Evolutionary conservation across 768 basidiomycete species (phyloP).

Genomic region (Leccinum rimulosum): DNA sequence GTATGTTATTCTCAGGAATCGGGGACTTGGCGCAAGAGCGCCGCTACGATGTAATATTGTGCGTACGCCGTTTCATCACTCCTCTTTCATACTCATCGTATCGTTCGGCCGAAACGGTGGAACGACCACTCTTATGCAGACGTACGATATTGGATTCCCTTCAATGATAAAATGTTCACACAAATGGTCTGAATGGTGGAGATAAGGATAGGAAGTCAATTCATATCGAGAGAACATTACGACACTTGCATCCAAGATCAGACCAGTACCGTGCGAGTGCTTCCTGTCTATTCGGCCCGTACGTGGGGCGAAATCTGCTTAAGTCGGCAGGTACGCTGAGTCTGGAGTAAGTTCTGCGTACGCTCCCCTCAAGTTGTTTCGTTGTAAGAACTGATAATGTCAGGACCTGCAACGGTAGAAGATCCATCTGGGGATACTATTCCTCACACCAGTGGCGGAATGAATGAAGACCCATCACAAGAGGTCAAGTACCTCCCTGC

Average conservation of each 20-base stretch:
- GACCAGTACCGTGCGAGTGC: too few species aligned
- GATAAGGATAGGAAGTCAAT: neutral
- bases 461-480: neutral
- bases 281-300: neutral
- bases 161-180: neutral
- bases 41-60: slow-evolving; percentile 34
- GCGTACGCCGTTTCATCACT: slow-evolving; percentile 11
- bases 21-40: too few species aligned
- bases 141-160: too few species aligned
- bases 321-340: neutral
- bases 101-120: neutral
- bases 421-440: neutral
- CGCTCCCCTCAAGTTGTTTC: neutral
- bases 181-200: neutral
- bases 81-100: neutral
- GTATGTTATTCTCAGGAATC: too few species aligned
- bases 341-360: neutral
- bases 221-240: neutral
- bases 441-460: neutral
- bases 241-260: neutral
- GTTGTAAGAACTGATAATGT: neutral
- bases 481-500: slow-evolving; percentile 37
- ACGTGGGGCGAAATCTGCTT: neutral
- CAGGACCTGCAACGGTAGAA: neutral
- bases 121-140: neutral